phyloP scores from a whole-genome alignment of 106 monocot species.

The Narthecium ossifragum region DNA sequence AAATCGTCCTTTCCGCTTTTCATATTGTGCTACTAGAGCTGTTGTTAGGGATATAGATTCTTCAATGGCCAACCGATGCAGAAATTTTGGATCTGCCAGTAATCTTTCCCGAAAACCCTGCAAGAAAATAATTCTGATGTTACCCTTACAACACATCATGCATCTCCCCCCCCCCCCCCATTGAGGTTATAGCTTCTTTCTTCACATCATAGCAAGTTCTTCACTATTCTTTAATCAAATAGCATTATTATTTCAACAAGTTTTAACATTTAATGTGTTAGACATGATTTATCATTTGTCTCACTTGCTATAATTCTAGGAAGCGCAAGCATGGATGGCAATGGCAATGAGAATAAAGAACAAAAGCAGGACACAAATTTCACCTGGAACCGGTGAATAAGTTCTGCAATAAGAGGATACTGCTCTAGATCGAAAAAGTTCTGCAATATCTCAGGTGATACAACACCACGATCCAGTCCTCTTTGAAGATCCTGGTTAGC shows the following conservation, averaged over 20 bases:
- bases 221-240: too few relatives aligned
- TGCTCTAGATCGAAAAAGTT: slow-evolving; percentile 97
- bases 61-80: slow-evolving; percentile 87
- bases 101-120: slow-evolving; percentile 96
- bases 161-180: too few relatives aligned
- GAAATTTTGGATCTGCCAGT: slow-evolving; percentile 93
- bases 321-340: too few relatives aligned
- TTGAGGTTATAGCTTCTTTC: too few relatives aligned
- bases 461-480: slow-evolving; percentile 92
- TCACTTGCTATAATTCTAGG: too few relatives aligned
- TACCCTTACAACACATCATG: too few relatives aligned
- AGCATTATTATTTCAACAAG: too few relatives aligned
- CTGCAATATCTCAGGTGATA: slow-evolving; percentile 90
- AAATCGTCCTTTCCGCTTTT: slow-evolving; percentile 86
- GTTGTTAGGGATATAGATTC: slow-evolving; percentile 93
- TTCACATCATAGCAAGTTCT: too few relatives aligned
- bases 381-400: slow-evolving; percentile 89
- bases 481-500: slow-evolving; percentile 72
- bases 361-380: background rate
- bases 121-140: too few relatives aligned
- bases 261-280: too few relatives aligned
- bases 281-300: too few relatives aligned
- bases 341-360: background rate
- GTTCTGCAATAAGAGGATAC: slow-evolving; percentile 82
- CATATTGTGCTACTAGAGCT: slow-evolving; percentile 85